Percentiles rank a stretch among this genome's conserved stretches.
Conservation (phyloP, 129 eudicot species). For the Deinandra increscens region DNA sequence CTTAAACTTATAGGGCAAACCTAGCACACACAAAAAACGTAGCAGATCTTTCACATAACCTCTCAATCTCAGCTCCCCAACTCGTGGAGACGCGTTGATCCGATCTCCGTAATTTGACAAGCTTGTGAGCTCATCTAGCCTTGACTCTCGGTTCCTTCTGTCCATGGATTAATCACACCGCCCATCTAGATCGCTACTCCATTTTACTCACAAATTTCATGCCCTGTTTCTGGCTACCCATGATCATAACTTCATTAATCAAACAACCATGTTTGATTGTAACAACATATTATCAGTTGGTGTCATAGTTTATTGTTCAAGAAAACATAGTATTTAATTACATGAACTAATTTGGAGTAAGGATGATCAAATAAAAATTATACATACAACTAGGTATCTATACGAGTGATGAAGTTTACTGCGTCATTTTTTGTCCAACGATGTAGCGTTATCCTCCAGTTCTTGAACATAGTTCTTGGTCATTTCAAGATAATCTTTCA, state of each 20-base stretch:
- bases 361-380: background rate
- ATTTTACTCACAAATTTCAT: no score
- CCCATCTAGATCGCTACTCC: no score
- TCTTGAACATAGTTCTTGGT: conserved; percentile 63
- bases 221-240: background rate
- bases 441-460: conserved; percentile 29
- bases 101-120: no score
- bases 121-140: no score
- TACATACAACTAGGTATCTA: background rate
- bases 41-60: no score
- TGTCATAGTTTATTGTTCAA: background rate
- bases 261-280: background rate
- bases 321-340: background rate
- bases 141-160: no score
- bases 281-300: background rate
- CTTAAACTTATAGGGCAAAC: no score
- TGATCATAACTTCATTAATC: background rate
- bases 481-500: conserved; percentile 70
- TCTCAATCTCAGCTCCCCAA: no score
- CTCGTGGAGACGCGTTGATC: no score
- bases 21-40: no score
- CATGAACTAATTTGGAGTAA: conserved; percentile 1
- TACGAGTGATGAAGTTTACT: background rate
- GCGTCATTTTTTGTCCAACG: conserved; percentile 4
- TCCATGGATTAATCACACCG: no score